Evolutionary conservation across 345 rosid genomes (phyloP).

Genomic region (Reutealis trisperma): DNA sequence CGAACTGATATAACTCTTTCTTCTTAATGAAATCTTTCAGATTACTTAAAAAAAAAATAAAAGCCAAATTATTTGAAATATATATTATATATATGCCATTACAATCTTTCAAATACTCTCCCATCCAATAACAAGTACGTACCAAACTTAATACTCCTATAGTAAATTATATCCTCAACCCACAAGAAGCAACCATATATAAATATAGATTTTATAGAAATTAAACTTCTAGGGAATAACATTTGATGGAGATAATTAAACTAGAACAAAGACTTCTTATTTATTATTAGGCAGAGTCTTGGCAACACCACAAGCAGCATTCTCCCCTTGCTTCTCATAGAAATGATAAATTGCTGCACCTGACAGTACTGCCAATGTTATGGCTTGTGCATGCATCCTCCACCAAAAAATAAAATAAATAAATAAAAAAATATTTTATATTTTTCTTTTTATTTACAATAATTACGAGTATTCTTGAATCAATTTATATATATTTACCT

Average conservation of each 20-base stretch:
- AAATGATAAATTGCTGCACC: constrained; percentile 69
- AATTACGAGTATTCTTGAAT: no score
- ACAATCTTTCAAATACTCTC: no score
- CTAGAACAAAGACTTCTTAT: not conserved
- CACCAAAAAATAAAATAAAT: not conserved
- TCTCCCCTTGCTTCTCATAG: constrained; percentile 40
- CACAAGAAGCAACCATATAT: no score
- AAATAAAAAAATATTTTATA: no score
- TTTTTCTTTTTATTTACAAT: no score
- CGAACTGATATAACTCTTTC: no score
- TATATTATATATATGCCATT: no score
- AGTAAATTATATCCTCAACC: no score
- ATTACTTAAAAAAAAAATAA: no score
- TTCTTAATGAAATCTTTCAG: no score
- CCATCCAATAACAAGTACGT: not conserved
- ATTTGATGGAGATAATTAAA: not conserved
- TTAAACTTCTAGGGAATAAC: not conserved
- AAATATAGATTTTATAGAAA: no score
- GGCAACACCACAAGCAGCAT: not conserved
- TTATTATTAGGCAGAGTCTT: not conserved
- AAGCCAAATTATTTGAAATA: no score
- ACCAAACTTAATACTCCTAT: not conserved
- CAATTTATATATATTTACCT: constrained; percentile 32
- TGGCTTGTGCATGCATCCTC: constrained; percentile 79
- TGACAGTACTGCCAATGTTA: constrained; percentile 66